A percentile compares a stretch with the other conserved stretches of the same genome.
These are phyloP conservation scores for Decorospora gaudefroyi DNA, from an alignment of 2,329 filamentous ascomycete genomes.

Conservation along the genomic window DNA sequence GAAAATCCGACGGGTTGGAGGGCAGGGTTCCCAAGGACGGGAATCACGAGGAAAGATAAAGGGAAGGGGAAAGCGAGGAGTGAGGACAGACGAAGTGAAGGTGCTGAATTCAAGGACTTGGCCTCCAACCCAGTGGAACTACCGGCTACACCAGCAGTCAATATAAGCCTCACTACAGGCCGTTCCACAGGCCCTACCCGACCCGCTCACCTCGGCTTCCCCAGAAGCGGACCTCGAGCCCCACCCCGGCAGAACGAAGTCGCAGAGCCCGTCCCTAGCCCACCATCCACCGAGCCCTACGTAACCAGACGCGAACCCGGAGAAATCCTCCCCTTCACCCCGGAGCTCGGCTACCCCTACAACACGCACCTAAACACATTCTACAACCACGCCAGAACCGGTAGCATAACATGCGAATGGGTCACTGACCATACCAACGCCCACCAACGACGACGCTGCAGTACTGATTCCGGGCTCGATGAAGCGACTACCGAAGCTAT, in stretches of 20 bases:
- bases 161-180: no score
- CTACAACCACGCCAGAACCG: no score
- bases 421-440: no score
- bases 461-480: no score
- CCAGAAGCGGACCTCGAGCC: neutral
- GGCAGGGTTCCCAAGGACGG: neutral
- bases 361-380: no score
- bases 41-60: neutral
- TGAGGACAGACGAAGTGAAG: neutral
- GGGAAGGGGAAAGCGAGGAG: neutral
- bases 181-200: neutral
- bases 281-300: neutral
- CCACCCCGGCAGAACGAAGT: neutral
- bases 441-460: no score
- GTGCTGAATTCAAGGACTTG: neutral
- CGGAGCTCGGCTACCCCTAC: no score
- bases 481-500: slow-evolving; percentile 1
- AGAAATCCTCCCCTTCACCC: no score
- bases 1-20: neutral
- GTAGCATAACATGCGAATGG: no score
- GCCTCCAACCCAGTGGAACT: neutral
- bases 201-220: neutral
- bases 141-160: neutral
- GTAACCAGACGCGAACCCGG: no score
- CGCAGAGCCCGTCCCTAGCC: neutral